These are phyloP conservation scores for Phytophthora pistaciae DNA, from an alignment of 352 stramenopile species.

Conservation along the genomic window DNA sequence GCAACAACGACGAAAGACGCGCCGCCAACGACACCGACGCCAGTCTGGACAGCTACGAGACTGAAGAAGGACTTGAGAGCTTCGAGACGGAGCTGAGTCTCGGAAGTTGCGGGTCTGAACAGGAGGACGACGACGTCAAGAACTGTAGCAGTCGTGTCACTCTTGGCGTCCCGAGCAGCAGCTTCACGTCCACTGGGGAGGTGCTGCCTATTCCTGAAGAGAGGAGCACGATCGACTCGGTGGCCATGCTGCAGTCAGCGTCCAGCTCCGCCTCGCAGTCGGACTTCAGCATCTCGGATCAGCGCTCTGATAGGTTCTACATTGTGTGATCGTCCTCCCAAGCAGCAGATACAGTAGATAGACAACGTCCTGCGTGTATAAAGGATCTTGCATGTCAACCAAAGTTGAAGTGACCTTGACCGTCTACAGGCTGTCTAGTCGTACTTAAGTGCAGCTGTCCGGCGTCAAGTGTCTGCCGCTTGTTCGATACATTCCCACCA, in stretches of 20 bases:
- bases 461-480: neutral
- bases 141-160: slow-evolving; percentile 26
- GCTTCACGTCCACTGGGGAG: slow-evolving; percentile 22
- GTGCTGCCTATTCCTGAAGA: slow-evolving; percentile 4
- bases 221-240: slow-evolving; percentile 23
- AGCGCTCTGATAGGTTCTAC: slow-evolving; percentile 19
- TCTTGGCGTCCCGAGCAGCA: slow-evolving; percentile 15
- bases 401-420: neutral
- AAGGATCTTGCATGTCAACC: neutral
- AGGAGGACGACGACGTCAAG: neutral
- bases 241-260: slow-evolving; percentile 27
- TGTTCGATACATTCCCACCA: neutral
- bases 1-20: slow-evolving; percentile 14
- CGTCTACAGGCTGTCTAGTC: neutral
- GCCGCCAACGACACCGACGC: slow-evolving; percentile 7
- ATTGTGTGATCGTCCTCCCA: slow-evolving; percentile 6
- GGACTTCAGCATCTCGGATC: slow-evolving; percentile 28
- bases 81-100: slow-evolving; percentile 25
- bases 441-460: neutral
- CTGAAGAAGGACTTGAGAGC: slow-evolving; percentile 15
- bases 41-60: slow-evolving; percentile 25
- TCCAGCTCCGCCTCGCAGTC: slow-evolving; percentile 20
- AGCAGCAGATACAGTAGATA: neutral
- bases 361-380: neutral
- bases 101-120: slow-evolving; percentile 19